phyloP scores from a whole-genome alignment of 2,329 filamentous ascomycete genomes.

The Paraphaeosphaeria sporulosa region DNA sequence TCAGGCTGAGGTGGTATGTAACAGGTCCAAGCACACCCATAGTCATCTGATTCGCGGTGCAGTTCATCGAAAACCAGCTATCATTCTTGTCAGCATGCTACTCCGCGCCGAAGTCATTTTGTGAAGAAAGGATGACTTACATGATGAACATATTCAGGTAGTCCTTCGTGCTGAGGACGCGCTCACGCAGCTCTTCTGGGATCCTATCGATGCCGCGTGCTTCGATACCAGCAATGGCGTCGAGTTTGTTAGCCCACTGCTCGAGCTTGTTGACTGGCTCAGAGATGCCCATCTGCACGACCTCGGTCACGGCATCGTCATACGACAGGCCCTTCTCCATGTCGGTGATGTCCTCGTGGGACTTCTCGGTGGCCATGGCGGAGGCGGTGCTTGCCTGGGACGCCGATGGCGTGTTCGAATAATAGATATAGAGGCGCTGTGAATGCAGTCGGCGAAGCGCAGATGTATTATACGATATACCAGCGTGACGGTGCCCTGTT shows the following conservation, averaged over 20 bases:
- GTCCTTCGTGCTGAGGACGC: constrained; percentile 23
- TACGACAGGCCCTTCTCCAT: constrained; percentile 7
- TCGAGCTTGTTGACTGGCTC: constrained; percentile 28
- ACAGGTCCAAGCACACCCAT: constrained; percentile 33
- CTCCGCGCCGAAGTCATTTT: neutral
- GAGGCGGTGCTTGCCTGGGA: neutral
- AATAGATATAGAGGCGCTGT: neutral
- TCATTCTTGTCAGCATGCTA: constrained; percentile 1
- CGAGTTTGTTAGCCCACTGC: constrained; percentile 30
- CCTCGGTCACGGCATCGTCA: constrained; percentile 15
- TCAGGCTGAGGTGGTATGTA: constrained; percentile 28
- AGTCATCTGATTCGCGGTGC: constrained; percentile 63
- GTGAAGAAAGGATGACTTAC: constrained; percentile 15
- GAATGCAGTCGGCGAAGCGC: neutral
- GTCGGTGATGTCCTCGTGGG: constrained; percentile 1
- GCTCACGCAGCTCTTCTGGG: constrained; percentile 33
- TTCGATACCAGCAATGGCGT: constrained; percentile 40
- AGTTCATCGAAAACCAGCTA: constrained; percentile 66
- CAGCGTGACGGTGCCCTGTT: neutral
- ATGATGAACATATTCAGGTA: constrained; percentile 36
- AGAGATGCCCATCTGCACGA: constrained; percentile 23
- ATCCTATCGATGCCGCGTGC: constrained; percentile 45
- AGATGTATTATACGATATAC: no score
- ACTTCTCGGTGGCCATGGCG: constrained; percentile 4
- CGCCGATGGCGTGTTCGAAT: no score